phyloP scores from a whole-genome alignment of 495 filamentous ascomycete species.

The Trypethelium eluteriae region DNA sequence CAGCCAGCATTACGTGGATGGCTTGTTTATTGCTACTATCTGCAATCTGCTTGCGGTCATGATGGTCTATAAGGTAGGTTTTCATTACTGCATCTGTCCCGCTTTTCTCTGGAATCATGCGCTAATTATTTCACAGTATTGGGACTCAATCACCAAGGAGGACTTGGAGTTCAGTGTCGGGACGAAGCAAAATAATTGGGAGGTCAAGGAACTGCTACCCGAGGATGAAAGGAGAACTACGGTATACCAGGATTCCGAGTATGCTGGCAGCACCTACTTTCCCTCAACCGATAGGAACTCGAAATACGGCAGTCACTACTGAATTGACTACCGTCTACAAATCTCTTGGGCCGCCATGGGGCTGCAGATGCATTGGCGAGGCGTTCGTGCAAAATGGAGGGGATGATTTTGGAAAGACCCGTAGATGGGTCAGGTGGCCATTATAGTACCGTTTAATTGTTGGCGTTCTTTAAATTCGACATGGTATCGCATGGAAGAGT shows the following conservation, averaged over 20 bases:
- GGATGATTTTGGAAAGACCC: too few species aligned
- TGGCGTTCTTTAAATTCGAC: neutral
- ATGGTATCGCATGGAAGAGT: too few species aligned
- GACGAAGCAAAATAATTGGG: constrained; percentile 92
- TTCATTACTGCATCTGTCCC: neutral
- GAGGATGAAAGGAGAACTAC: constrained; percentile 80
- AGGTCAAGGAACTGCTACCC: constrained; percentile 88
- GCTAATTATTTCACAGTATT: constrained; percentile 55
- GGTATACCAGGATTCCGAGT: constrained; percentile 66
- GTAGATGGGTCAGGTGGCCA: neutral
- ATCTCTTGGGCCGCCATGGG: neutral
- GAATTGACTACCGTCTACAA: neutral
- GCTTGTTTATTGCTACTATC: constrained; percentile 87
- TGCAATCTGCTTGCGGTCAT: constrained; percentile 93
- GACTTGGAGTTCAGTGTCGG: constrained; percentile 98
- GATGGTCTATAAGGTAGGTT: constrained; percentile 97
- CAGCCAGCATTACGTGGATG: constrained; percentile 89
- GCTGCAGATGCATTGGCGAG: neutral
- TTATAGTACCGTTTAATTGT: neutral
- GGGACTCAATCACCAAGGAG: constrained; percentile 98
- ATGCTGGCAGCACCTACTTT: constrained; percentile 49
- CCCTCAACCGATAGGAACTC: constrained; percentile 1
- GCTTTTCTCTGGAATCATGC: neutral
- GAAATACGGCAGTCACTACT: constrained; percentile 9
- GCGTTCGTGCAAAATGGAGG: neutral